Base-by-base conservation (phyloP, 495 filamentous ascomycete species). In the Daldinia loculata region DNA sequence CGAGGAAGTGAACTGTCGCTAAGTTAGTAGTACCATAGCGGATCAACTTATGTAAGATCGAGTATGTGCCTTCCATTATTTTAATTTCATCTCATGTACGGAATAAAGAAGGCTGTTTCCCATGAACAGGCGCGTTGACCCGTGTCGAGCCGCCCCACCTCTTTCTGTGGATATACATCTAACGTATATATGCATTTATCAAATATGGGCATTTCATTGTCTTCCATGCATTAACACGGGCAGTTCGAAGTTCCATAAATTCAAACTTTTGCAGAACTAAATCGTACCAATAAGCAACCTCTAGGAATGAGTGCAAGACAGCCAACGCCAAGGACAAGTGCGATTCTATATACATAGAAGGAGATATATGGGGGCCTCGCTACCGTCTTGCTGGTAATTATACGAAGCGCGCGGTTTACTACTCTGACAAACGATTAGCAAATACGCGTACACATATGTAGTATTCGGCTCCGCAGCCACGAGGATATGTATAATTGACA, bases 341-440 rank as follows among this genome's bases (percentile, higher is more conserved):
- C 2, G 19, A 9, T 26, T 24, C 24, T 27, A 27, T 2, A 12
- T 3, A 14, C 27, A 43, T 30, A 29, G 24, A 30, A 17, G 26
- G 38, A 41, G 30, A 66, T 50, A 45, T 53, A 64, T 71, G 45
- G 70, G 26, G 14, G 56, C 43, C 39, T 72, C 64, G 70, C 56
- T 72, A 72, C 70, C 70, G 34, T 6, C 29, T 30, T 56, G 29
- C 56, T 65, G 70, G 70, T 30, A 56, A 45, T 19, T 43, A 24
- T 12, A 45, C 29, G 51, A 29, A 11, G 45, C 39, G 53, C 38
- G 60, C 48, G 52, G 17, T 63, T 22, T 60, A n/a, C 60, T 4
- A 67, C 70, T 34, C 70, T 72, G 70, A 67, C 69, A 67, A 64
- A 67, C 55, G 55, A 67, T 67, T 67, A 52, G 48, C 60, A 43